phyloP scores from a whole-genome alignment of 176 grass and related monocot genomes.

The Triticum aestivum region DNA sequence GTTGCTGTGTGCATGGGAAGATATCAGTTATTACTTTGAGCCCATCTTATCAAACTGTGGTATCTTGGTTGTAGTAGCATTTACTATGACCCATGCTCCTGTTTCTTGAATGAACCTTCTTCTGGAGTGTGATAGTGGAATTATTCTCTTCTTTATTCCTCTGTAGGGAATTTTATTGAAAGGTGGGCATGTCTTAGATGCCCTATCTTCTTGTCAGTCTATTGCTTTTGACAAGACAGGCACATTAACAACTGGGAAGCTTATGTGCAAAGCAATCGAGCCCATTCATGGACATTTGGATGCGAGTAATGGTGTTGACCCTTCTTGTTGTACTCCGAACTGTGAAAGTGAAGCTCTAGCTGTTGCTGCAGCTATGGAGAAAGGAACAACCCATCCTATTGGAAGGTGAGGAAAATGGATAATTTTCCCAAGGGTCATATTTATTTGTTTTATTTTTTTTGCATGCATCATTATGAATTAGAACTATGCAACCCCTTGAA shows the following conservation, averaged over 20 bases:
- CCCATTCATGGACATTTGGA: conserved; percentile 87
- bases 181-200: conserved; percentile 96
- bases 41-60: background rate
- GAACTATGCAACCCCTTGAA: background rate
- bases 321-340: conserved; percentile 79
- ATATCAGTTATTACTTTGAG: background rate
- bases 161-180: conserved; percentile 95
- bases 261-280: conserved; percentile 94
- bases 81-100: background rate
- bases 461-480: background rate
- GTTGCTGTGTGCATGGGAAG: background rate
- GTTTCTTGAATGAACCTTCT: conserved; percentile 24
- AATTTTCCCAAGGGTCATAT: background rate
- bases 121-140: conserved; percentile 17
- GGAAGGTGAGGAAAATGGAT: conserved; percentile 59
- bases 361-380: conserved; percentile 96
- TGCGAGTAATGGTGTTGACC: conserved; percentile 36
- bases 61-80: background rate
- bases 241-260: conserved; percentile 93
- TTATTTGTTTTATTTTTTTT: conserved; percentile 15
- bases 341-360: conserved; percentile 98
- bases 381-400: conserved; percentile 97
- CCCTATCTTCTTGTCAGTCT: conserved; percentile 83
- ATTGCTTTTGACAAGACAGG: conserved; percentile 99
- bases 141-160: conserved; percentile 25